Conservation (phyloP, 176 grass and related monocot genomes). For the Typha latifolia region DNA sequence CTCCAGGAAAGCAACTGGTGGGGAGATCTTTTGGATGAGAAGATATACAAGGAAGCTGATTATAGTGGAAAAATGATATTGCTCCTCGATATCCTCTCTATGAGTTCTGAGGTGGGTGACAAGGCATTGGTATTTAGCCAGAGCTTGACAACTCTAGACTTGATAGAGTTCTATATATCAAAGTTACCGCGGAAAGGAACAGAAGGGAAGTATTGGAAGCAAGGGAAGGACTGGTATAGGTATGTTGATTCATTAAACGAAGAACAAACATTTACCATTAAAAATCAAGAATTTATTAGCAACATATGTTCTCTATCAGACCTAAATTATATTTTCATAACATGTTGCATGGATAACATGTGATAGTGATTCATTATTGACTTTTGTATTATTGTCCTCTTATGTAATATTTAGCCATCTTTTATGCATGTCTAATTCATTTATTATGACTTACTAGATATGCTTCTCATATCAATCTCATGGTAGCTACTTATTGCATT, state of each 20-base stretch:
- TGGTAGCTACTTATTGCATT: not conserved
- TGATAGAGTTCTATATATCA: conserved; percentile 81
- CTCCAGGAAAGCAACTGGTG: conserved; percentile 78
- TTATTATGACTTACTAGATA: not conserved
- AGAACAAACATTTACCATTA: not conserved
- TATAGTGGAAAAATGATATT: conserved; percentile 97
- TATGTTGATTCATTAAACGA: conserved; percentile 23
- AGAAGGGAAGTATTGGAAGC: conserved; percentile 83
- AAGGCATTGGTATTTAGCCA: conserved; percentile 95
- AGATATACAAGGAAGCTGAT: conserved; percentile 60
- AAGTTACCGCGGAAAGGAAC: conserved; percentile 64
- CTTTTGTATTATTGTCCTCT: not conserved
- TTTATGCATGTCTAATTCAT: not conserved
- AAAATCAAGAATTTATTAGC: not conserved
- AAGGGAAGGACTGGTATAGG: conserved; percentile 99
- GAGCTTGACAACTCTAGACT: conserved; percentile 79
- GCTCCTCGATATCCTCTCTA: conserved; percentile 75
- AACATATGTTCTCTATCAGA: not conserved
- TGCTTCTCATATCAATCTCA: not conserved
- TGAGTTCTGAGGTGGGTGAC: conserved; percentile 67
- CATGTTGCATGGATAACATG: not conserved
- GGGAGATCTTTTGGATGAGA: conserved; percentile 62
- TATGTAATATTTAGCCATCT: not conserved
- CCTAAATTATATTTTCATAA: not conserved
- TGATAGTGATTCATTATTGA: not conserved